These are phyloP conservation scores for Coniochaeta sp. DNA, from an alignment of 2,329 filamentous ascomycete species.

Conservation along the genomic window DNA sequence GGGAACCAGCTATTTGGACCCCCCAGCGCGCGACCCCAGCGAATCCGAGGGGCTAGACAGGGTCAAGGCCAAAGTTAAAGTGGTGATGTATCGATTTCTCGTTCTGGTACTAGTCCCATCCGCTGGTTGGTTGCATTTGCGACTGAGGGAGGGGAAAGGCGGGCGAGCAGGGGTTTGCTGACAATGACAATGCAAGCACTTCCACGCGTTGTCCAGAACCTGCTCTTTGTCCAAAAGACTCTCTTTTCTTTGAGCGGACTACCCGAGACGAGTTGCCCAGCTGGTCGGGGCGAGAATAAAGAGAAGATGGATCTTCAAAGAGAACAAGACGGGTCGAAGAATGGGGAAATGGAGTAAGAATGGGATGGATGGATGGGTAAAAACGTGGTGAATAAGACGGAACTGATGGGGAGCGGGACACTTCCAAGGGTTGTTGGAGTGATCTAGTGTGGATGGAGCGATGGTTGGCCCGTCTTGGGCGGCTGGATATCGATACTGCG, in stretches of 20 bases:
- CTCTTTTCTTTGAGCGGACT: neutral
- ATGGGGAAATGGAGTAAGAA: neutral
- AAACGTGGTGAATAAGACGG: neutral
- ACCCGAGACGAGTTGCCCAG: neutral
- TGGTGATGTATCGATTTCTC: conserved; percentile 3
- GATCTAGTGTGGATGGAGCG: neutral
- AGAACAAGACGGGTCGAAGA: neutral
- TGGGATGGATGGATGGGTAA: neutral
- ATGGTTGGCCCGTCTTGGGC: neutral
- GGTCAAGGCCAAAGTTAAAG: conserved; percentile 2
- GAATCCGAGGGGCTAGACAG: conserved; percentile 3
- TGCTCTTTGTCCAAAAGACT: neutral
- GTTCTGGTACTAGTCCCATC: neutral
- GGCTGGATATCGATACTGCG: neutral
- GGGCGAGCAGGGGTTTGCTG: neutral
- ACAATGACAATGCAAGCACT: neutral
- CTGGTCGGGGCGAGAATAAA: neutral
- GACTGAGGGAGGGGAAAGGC: neutral
- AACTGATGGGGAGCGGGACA: neutral
- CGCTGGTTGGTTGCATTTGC: neutral
- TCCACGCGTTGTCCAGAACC: neutral
- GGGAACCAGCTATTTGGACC: neutral
- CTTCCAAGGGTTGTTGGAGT: neutral
- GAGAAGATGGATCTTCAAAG: too few relatives aligned
- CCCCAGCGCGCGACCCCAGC: neutral